Percentiles rank a stretch among this genome's conserved stretches.
phyloP scores from a whole-genome alignment of 2,329 filamentous ascomycete species.

The Ophiostoma tasmaniense region DNA sequence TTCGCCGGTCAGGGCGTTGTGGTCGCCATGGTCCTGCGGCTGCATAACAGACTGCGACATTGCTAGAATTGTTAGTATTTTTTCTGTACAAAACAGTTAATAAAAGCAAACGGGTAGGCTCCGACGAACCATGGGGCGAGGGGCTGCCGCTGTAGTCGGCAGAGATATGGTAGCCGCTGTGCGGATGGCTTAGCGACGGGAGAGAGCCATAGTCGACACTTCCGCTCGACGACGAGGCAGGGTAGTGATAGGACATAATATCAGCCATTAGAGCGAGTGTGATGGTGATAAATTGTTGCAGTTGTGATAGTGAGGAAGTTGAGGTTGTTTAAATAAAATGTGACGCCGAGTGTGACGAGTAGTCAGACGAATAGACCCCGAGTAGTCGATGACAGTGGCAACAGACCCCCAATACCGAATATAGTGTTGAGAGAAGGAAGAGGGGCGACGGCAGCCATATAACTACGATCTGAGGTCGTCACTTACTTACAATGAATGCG shows the following conservation, averaged over 20 bases:
- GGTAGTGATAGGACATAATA: background rate
- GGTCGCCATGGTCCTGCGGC: background rate
- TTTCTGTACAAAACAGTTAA: background rate
- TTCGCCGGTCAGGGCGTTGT: constrained; percentile 28
- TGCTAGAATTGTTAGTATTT: background rate
- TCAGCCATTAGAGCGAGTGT: background rate
- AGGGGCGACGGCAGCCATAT: background rate
- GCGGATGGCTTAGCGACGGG: background rate
- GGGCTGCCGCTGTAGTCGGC: background rate
- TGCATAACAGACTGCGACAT: background rate
- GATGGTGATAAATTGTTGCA: background rate
- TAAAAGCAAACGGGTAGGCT: background rate
- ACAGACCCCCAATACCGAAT: background rate
- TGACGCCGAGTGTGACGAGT: background rate
- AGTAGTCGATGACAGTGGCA: background rate
- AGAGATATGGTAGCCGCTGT: background rate
- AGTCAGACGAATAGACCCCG: background rate
- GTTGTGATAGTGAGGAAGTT: background rate
- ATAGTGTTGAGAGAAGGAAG: background rate
- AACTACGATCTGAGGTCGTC: background rate
- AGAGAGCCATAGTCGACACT: background rate
- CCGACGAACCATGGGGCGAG: constrained; percentile 2
- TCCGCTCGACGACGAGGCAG: background rate
- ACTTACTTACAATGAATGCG: background rate
- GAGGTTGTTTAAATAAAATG: background rate